Evolutionary conservation across 2,329 filamentous ascomycete species (phyloP).

Genomic region (Thermoascus crustaceus): DNA sequence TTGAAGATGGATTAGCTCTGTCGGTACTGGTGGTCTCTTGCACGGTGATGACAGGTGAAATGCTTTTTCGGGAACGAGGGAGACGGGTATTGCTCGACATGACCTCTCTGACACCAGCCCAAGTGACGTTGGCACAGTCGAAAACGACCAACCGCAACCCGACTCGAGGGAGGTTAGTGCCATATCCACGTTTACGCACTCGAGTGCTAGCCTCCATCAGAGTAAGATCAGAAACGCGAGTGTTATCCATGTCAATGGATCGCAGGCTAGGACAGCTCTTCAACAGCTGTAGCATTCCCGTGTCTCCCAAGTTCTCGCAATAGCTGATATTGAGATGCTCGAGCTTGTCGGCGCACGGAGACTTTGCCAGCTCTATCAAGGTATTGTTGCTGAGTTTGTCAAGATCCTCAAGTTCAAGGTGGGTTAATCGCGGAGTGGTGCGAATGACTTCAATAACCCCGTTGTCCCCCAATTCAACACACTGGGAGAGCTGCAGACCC

Average conservation of each 20-base stretch:
- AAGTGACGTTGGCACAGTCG: conserved; percentile 86
- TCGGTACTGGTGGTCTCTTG: conserved; percentile 18
- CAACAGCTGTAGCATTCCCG: conserved; percentile 73
- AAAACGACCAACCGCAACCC: conserved; percentile 75
- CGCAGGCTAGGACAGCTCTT: conserved; percentile 62
- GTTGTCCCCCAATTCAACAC: conserved; percentile 63
- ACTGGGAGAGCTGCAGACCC: conserved; percentile 74
- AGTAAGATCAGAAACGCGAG: conserved; percentile 75
- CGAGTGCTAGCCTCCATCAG: conserved; percentile 78
- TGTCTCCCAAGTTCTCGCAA: conserved; percentile 77
- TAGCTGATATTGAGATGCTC: conserved; percentile 82
- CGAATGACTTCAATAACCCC: conserved; percentile 65
- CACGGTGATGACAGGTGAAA: conserved; percentile 24
- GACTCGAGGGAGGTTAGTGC: conserved; percentile 43
- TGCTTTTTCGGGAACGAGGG: conserved; percentile 40
- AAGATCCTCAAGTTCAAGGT: conserved; percentile 85
- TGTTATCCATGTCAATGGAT: conserved; percentile 85
- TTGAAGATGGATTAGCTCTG: conserved; percentile 11
- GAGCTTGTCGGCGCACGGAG: conserved; percentile 63
- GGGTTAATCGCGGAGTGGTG: conserved; percentile 68
- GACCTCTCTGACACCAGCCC: conserved; percentile 82
- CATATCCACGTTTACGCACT: conserved; percentile 57
- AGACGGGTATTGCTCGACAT: conserved; percentile 76
- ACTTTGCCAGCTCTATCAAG: conserved; percentile 65
- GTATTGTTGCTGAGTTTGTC: conserved; percentile 66